These are phyloP conservation scores for Mycosphaerelloides madeirae DNA, from an alignment of 2,329 filamentous ascomycete species.

Conservation along the genomic window DNA sequence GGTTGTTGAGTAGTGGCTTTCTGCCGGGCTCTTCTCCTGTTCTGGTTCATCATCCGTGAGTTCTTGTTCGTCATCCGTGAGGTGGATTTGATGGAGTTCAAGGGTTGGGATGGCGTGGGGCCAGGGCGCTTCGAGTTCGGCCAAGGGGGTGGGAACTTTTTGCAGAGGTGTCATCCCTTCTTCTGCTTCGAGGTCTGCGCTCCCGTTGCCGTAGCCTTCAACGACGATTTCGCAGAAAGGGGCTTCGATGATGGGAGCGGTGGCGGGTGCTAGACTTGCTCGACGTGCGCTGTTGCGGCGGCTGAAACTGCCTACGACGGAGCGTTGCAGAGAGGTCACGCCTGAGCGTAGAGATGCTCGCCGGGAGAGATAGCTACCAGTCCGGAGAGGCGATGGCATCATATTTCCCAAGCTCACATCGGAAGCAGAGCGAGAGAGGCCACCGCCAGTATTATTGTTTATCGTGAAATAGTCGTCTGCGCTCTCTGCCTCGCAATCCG, in stretches of 20 bases:
- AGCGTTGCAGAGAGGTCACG: slow-evolving; percentile 28
- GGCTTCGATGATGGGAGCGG: slow-evolving; percentile 9
- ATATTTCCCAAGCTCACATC: slow-evolving; percentile 15
- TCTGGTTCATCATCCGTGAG: slow-evolving; percentile 1
- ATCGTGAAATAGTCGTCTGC: slow-evolving; percentile 32
- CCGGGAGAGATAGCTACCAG: slow-evolving; percentile 24
- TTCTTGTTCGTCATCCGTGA: background rate
- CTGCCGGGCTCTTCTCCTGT: background rate
- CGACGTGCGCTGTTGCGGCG: slow-evolving; percentile 21
- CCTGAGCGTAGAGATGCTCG: slow-evolving; percentile 35
- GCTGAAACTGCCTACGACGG: slow-evolving; percentile 26
- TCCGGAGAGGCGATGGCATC: slow-evolving; percentile 15
- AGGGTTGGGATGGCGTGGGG: slow-evolving; percentile 10
- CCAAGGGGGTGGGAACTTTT: background rate
- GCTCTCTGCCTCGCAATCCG: slow-evolving; percentile 44
- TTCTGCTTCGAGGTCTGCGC: slow-evolving; percentile 2
- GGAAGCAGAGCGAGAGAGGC: slow-evolving; percentile 18
- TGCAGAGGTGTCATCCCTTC: background rate
- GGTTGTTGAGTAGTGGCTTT: background rate
- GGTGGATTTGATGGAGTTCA: slow-evolving; percentile 14
- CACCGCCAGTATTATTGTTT: slow-evolving; percentile 1
- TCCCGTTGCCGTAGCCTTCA: slow-evolving; percentile 37
- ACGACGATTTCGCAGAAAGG: slow-evolving; percentile 37
- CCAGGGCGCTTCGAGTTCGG: slow-evolving; percentile 3
- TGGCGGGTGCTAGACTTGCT: slow-evolving; percentile 4